Evolutionary conservation across 2,329 filamentous ascomycete species (phyloP), one percentile per base, ranked within the genome.

Genomic region (Cladosporium sp.): DNA sequence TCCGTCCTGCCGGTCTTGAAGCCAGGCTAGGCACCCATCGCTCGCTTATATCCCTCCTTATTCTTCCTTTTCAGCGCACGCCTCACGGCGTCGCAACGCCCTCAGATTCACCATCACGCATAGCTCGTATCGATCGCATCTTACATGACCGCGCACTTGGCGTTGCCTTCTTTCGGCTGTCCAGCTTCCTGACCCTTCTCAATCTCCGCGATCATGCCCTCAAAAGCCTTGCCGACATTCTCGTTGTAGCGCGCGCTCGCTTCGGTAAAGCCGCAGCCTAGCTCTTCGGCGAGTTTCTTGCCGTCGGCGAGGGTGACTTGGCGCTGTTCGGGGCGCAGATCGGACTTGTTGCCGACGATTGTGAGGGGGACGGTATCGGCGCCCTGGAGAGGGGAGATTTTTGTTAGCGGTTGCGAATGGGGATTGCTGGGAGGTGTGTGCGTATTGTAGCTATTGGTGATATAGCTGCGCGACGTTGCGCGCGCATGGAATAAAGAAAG

Each of bases 261-360:
- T 81, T 99, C 95, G 57, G 93, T 97, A 87, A 92, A 97, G 44
- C 90, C 93, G 79, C 94, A 98, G 69, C 92, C 89, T 78, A 96
- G 90, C 79, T 95, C 91, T 73, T 94, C 90, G 8, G 91, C 89
- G 50, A 97, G 82, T 75, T 90, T 90, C 77, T 90, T 91, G 71
- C 93, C 95, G 72, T 97, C 91, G 70, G 97, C 93, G 61, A 88
- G 80, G 35, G 88, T 89, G 71, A 99, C 93, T 80, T 98, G 93
- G 71, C 95, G 90, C 81, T 97, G 93, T 78, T 97, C 94, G 62
- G 93, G 89, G 67, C 92, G 89, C 66, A 99, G 84, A 79, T 99
- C 95, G 77, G 90, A 93, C 83, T 99, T 99, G 84, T 99, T 99
- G 72, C 93, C 95, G 63, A 99, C 93, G 68, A 99, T 90, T 72